Conservation (phyloP, 495 filamentous ascomycete species). For the Xylaria grammica region DNA sequence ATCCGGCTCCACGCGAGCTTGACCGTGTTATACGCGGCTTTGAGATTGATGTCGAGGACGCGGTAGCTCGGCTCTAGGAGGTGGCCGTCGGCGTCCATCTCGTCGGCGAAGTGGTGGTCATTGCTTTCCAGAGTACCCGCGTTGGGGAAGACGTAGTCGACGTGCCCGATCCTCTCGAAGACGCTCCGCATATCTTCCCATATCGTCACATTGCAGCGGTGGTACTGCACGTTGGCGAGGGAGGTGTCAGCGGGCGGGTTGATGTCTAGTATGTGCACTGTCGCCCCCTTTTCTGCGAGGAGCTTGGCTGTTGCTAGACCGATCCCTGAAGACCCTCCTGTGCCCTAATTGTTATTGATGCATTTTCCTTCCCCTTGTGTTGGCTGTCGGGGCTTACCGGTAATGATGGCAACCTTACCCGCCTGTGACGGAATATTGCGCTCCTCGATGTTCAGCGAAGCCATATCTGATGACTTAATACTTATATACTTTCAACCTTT, state of each 20-base stretch:
- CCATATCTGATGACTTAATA: too few species aligned
- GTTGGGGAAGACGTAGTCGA: conserved; percentile 38
- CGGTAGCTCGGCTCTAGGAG: not conserved
- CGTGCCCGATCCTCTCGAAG: conserved; percentile 25
- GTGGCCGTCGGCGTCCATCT: not conserved
- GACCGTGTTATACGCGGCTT: conserved; percentile 30
- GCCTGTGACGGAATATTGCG: conserved; percentile 9
- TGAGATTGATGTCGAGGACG: conserved; percentile 39
- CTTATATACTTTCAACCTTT: too few species aligned
- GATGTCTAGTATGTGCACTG: conserved; percentile 18
- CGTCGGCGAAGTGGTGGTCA: conserved; percentile 11
- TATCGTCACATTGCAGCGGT: conserved; percentile 26
- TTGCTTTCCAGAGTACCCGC: conserved; percentile 30
- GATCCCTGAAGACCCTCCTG: conserved; percentile 19
- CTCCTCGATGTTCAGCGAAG: conserved; percentile 13
- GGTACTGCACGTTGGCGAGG: conserved; percentile 4
- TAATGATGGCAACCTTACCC: conserved; percentile 18
- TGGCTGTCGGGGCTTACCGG: conserved; percentile 5
- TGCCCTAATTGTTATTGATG: not conserved
- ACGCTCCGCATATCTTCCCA: conserved; percentile 26
- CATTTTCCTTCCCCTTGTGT: not conserved
- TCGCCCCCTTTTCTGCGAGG: conserved; percentile 16
- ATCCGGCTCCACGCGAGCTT: conserved; percentile 37
- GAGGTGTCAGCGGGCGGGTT: conserved; percentile 5
- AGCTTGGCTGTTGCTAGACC: conserved; percentile 19